Conservation (phyloP, 164 flowering plant genomes). For the Macadamia tetraphylla region DNA sequence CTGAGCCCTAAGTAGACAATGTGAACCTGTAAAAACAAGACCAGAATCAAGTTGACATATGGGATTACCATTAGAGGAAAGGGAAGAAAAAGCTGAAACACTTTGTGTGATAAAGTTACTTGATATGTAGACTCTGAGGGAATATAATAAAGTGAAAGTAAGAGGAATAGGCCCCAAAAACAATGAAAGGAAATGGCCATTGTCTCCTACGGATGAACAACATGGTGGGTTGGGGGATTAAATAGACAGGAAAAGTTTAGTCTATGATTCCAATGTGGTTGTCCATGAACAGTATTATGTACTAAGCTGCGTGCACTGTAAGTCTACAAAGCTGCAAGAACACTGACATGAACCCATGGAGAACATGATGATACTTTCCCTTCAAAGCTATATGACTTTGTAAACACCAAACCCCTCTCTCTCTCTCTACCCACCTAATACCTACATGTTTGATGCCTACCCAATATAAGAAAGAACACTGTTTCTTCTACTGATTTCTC, state of each 20-base stretch:
- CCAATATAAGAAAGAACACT: no score
- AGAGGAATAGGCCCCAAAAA: slow-evolving; percentile 39
- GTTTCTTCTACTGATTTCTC: background rate
- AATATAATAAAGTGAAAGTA: slow-evolving; percentile 27
- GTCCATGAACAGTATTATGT: background rate
- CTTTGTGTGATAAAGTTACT: slow-evolving; percentile 24
- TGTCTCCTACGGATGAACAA: slow-evolving; percentile 23
- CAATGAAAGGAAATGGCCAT: slow-evolving; percentile 29
- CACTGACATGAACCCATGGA: slow-evolving; percentile 13
- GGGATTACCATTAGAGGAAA: slow-evolving; percentile 4
- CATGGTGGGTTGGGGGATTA: slow-evolving; percentile 17
- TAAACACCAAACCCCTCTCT: background rate
- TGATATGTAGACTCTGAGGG: slow-evolving; percentile 28
- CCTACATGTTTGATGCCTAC: no score
- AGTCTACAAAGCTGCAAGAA: slow-evolving; percentile 30
- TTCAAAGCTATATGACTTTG: slow-evolving; percentile 11
- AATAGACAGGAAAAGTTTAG: slow-evolving; percentile 16
- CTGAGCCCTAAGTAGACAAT: slow-evolving; percentile 56
- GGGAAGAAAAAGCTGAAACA: slow-evolving; percentile 5
- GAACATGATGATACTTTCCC: slow-evolving; percentile 26
- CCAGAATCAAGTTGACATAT: slow-evolving; percentile 4
- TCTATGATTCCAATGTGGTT: slow-evolving; percentile 14
- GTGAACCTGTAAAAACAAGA: slow-evolving; percentile 42
- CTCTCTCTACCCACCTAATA: slow-evolving; percentile 4
- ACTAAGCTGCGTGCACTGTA: slow-evolving; percentile 22